Conservation (phyloP, 2,329 filamentous ascomycete species). For the Exophiala xenobiotica region DNA sequence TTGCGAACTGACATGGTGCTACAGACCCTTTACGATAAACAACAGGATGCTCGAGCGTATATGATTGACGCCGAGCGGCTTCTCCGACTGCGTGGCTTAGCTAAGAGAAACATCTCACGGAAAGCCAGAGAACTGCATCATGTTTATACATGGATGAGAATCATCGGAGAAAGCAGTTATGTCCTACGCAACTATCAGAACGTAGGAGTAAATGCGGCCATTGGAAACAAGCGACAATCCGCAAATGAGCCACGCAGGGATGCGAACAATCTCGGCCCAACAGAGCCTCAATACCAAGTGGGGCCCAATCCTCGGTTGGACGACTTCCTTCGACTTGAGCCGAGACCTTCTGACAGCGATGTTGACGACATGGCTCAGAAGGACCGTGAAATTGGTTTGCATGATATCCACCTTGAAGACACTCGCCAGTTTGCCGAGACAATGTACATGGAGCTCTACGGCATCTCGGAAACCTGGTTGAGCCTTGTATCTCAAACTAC, state of each 20-base stretch:
- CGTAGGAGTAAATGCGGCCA: constrained; percentile 11
- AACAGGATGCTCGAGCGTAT: constrained; percentile 38
- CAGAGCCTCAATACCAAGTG: constrained; percentile 6
- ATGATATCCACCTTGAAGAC: constrained; percentile 44
- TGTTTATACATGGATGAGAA: constrained; percentile 40
- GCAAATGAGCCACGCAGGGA: constrained; percentile 26
- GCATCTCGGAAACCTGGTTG: constrained; percentile 46
- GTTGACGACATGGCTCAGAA: constrained; percentile 41
- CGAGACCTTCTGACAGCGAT: constrained; percentile 38
- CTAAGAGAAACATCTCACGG: constrained; percentile 38
- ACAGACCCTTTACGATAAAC: constrained; percentile 14
- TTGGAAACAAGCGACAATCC: constrained; percentile 4
- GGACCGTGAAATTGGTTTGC: constrained; percentile 34
- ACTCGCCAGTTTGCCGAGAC: constrained; percentile 36
- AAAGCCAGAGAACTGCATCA: constrained; percentile 42
- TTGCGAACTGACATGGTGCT: background rate
- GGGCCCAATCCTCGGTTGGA: constrained; percentile 37
- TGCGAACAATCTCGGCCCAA: constrained; percentile 9
- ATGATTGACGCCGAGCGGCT: constrained; percentile 42
- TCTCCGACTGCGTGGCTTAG: constrained; percentile 38
- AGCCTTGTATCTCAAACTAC: constrained; percentile 47
- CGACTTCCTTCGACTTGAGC: constrained; percentile 42
- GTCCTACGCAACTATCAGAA: constrained; percentile 34
- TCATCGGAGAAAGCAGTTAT: constrained; percentile 39
- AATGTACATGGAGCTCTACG: constrained; percentile 44